phyloP scores from a whole-genome alignment of 208 protist species.

The Vickermania ingenoplastis region DNA sequence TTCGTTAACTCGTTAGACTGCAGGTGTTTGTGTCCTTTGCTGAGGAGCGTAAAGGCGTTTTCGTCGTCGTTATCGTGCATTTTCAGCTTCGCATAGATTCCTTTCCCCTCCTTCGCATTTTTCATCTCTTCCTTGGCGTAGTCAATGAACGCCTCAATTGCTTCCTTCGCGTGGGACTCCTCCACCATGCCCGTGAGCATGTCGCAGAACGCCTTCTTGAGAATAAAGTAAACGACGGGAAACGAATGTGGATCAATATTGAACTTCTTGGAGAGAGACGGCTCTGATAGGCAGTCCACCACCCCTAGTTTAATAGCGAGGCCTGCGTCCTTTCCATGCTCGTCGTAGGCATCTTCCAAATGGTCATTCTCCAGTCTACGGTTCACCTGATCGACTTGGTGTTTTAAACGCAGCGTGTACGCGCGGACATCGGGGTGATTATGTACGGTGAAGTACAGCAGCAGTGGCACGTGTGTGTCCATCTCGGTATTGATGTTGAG shows the following conservation, averaged over 20 bases:
- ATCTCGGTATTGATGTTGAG: slow-evolving; percentile 67
- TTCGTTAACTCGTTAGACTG: slow-evolving; percentile 62
- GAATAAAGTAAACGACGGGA: slow-evolving; percentile 78
- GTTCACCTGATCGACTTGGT: slow-evolving; percentile 72
- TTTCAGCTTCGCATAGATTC: slow-evolving; percentile 46
- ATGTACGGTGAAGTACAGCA: slow-evolving; percentile 76
- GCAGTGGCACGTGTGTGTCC: slow-evolving; percentile 62
- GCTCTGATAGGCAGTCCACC: slow-evolving; percentile 67
- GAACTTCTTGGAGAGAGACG: slow-evolving; percentile 52
- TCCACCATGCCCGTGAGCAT: slow-evolving; percentile 69
- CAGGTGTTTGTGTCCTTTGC: slow-evolving; percentile 49
- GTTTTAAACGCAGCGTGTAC: slow-evolving; percentile 47
- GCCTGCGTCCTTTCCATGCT: slow-evolving; percentile 67
- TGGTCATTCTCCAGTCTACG: slow-evolving; percentile 26
- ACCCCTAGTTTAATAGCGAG: slow-evolving; percentile 79
- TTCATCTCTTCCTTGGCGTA: slow-evolving; percentile 52
- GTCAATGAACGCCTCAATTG: slow-evolving; percentile 80
- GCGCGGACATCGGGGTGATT: slow-evolving; percentile 58
- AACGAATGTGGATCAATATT: slow-evolving; percentile 68
- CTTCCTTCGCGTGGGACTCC: slow-evolving; percentile 79
- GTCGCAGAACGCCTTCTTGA: slow-evolving; percentile 50
- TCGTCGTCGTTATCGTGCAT: slow-evolving; percentile 76
- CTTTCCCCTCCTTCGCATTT: slow-evolving; percentile 47
- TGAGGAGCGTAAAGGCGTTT: slow-evolving; percentile 79
- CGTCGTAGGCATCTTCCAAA: slow-evolving; percentile 52